These are phyloP conservation scores for Neonectria ditissima DNA, from an alignment of 2,329 filamentous ascomycete genomes.

Conservation along the genomic window DNA sequence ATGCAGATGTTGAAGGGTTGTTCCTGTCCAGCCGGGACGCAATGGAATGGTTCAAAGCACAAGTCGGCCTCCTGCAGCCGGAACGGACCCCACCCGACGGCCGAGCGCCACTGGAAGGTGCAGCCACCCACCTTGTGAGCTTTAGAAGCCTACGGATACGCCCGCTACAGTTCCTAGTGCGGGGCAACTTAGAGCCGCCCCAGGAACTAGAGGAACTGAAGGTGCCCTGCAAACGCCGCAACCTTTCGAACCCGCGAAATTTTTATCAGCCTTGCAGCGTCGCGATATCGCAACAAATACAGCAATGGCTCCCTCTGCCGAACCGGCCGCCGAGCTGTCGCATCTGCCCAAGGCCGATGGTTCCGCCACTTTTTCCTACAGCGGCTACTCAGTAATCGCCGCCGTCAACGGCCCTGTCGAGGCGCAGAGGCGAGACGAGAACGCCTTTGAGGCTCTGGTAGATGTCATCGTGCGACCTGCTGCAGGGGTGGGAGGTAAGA, in stretches of 20 bases:
- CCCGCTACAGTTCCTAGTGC: conserved; percentile 9
- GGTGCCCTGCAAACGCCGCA: conserved; percentile 5
- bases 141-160: conserved; percentile 21
- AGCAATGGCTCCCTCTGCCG: conserved; percentile 59
- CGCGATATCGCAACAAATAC: conserved; percentile 10
- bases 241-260: conserved; percentile 10
- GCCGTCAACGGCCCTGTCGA: conserved; percentile 95
- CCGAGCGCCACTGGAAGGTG: conserved; percentile 3
- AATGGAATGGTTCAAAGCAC: not conserved
- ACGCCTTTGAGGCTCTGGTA: conserved; percentile 89
- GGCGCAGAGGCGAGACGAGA: conserved; percentile 87
- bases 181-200: conserved; percentile 1
- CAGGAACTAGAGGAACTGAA: not conserved
- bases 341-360: conserved; percentile 80
- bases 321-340: conserved; percentile 66
- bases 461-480: conserved; percentile 92
- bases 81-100: not conserved
- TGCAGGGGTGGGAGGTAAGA: conserved; percentile 81
- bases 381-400: conserved; percentile 84
- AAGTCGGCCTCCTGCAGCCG: conserved; percentile 4
- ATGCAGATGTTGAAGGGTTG: conserved; percentile 13
- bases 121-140: conserved; percentile 5
- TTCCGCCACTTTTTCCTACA: conserved; percentile 80
- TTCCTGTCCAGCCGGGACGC: not conserved
- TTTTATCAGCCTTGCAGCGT: conserved; percentile 22